These are phyloP conservation scores for Cutaneotrichosporon dermatis DNA, from an alignment of 1,284 basidiomycete genomes.

Conservation along the genomic window DNA sequence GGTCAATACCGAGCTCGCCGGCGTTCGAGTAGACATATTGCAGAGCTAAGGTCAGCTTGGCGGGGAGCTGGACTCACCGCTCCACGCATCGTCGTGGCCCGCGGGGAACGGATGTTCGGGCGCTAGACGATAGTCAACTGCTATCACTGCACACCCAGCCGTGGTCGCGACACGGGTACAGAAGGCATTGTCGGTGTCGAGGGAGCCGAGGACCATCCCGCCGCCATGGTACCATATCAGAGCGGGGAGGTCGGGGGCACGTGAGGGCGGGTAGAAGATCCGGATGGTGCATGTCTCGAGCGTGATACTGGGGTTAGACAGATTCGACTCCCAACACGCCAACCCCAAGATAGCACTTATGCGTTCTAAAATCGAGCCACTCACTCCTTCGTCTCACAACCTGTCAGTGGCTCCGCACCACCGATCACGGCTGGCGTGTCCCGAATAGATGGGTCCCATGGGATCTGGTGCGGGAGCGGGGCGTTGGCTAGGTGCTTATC, in stretches of 20 bases:
- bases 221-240: constrained; percentile 46
- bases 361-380: not conserved
- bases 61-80: not conserved
- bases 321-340: too few relatives aligned
- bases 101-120: constrained; percentile 70
- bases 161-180: constrained; percentile 27
- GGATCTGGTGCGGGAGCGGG: not conserved
- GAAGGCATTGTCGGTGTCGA: constrained; percentile 59
- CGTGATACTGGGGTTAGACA: not conserved
- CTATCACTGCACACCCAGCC: constrained; percentile 55
- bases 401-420: not conserved
- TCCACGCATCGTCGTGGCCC: constrained; percentile 62
- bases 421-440: not conserved
- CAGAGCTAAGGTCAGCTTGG: not conserved
- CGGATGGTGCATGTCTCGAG: not conserved
- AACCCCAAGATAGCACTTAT: too few relatives aligned
- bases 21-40: not conserved
- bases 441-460: not conserved
- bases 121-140: constrained; percentile 68
- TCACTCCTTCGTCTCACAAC: not conserved
- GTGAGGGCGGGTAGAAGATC: not conserved
- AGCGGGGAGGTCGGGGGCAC: not conserved
- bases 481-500: not conserved
- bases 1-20: not conserved
- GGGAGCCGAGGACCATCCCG: constrained; percentile 66